Base-by-base conservation (phyloP, 2,329 filamentous ascomycete genomes). In the Pseudonectria buxi region DNA sequence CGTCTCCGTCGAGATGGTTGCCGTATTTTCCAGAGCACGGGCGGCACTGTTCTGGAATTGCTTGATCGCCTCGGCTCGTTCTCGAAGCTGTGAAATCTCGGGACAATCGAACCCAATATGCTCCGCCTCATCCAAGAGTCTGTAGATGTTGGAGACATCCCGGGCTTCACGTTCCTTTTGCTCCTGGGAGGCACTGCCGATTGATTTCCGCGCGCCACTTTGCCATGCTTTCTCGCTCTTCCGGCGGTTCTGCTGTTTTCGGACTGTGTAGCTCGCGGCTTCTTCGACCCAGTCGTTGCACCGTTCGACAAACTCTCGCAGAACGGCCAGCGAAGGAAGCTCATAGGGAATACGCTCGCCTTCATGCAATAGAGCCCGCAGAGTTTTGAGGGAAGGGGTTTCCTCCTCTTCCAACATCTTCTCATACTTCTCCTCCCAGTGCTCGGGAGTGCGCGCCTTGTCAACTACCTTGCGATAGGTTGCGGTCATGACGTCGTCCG, bases 231-330 rank as follows among this genome's bases (percentile, higher is more conserved):
- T 92, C 54, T 95, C 90, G 60, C 84, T 94, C 64, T 96, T 96
- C 43, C 90, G 86, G 44, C 92, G 84, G 56, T 94, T 94, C 63
- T 95, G 90, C 66, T 95, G 90, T 67, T 98, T 98, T 50, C 92
- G 85, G 40, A 92, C 89, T 54, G 89, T 95, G 68, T 94, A 98
- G 57, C 85, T 89, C 54, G 86, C 92, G 46, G 92, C 92, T 65
- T 96, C 90, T 54, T 96, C 92, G 44, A 95, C 87, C 85, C 94
- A 95, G 57, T 94, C 88, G 61, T 95, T 94, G 68, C 92, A 96
- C 54, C 86, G 83, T 51, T 95, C 88, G 59, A 98, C 92, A 65
- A 94, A 98, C 47, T 82, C 77, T 63, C 81, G 84, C 50, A 98
- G 73, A 50, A 86, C 77, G 51, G 83, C 75, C 44, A 98, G 74